phyloP scores from a whole-genome alignment of 495 filamentous ascomycete genomes.

The Aspergillus indologenus region DNA sequence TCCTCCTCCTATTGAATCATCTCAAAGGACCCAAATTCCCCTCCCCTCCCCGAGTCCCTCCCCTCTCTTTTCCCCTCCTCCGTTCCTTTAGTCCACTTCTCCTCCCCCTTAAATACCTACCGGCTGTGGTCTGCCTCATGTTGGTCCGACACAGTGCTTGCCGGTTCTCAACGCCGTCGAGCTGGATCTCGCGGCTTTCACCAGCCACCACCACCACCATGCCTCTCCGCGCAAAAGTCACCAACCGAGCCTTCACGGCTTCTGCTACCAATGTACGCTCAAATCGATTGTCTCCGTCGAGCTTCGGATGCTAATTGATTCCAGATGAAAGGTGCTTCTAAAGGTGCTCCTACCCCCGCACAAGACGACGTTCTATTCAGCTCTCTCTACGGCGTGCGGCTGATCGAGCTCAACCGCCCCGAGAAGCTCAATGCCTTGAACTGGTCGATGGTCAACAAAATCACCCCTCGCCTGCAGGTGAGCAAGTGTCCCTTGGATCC shows the following conservation, averaged over 20 bases:
- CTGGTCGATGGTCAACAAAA: constrained; percentile 91
- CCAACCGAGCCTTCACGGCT: constrained; percentile 55
- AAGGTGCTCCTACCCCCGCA: constrained; percentile 63
- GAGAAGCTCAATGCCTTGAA: constrained; percentile 86
- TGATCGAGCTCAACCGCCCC: constrained; percentile 91
- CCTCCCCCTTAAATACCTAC: constrained; percentile 16
- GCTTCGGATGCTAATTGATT: background rate
- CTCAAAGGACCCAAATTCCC: too few species aligned
- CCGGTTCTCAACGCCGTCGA: constrained; percentile 47
- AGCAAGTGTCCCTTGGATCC: constrained; percentile 7
- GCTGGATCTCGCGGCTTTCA: constrained; percentile 51
- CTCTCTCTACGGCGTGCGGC: constrained; percentile 80
- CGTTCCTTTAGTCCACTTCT: constrained; percentile 19
- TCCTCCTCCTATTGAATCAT: constrained; percentile 10
- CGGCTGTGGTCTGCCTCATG: constrained; percentile 40
- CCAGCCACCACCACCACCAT: constrained; percentile 58
- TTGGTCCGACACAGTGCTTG: constrained; percentile 48
- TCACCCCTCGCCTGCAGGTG: constrained; percentile 73
- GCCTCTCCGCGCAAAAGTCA: constrained; percentile 85
- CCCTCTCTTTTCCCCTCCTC: constrained; percentile 17
- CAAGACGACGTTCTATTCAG: constrained; percentile 91
- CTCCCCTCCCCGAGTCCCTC: too few species aligned
- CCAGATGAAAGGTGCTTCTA: constrained; percentile 59
- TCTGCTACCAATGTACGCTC: constrained; percentile 38
- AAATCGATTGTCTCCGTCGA: background rate